Base-by-base conservation (phyloP, 169 alveolate genomes). In the Cystoisospora suis region DNA sequence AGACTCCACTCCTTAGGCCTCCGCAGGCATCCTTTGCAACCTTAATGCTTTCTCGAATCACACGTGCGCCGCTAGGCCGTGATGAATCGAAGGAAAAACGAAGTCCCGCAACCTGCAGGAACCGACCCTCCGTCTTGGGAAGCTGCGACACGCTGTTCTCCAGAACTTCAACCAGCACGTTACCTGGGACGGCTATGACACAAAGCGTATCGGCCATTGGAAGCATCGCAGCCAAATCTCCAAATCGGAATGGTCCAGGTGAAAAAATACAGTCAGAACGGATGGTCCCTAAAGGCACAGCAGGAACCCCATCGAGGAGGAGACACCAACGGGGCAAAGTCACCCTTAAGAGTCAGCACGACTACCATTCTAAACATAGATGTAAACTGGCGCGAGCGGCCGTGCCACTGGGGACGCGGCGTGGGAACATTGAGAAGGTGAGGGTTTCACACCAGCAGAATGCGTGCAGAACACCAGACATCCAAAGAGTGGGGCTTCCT, bases 81-180 rank as follows among this genome's bases (percentile, higher is more conserved):
- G 93, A 92, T 42, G 91, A 92, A 90, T 75, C 90, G 80, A 65
- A 89, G 38, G 61, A 87, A 45, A 93, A 93, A 15, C 92, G 87
- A 36, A 95, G 87, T 20, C 98, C 98, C 6, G 97, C 93, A 29
- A 97, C 94, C 7, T 94, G 94, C 9, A 96, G 96, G 90, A 97
- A 97, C 40, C 98, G 93, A 0, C 98, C 99, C 58, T 97, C 99
- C 58, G 90, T 93, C 79, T 88, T 94, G 3, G 99, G 99, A 91
- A 93, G 94, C 77, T 92, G 93, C 27, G 96, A 88, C n/a, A 97
- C 97, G 45, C 95, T 77, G 87, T 94, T 95, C 85, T 96, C 97
- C 59, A 97, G 88, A 32, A 91, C 95, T n/a, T 80, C 90, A 56
- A 89, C 77, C 29, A 95, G 92, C 59, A 91, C 53, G 23, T 86